phyloP scores from a whole-genome alignment of 148 eudicot species.

The Dianthus caryophyllus region DNA sequence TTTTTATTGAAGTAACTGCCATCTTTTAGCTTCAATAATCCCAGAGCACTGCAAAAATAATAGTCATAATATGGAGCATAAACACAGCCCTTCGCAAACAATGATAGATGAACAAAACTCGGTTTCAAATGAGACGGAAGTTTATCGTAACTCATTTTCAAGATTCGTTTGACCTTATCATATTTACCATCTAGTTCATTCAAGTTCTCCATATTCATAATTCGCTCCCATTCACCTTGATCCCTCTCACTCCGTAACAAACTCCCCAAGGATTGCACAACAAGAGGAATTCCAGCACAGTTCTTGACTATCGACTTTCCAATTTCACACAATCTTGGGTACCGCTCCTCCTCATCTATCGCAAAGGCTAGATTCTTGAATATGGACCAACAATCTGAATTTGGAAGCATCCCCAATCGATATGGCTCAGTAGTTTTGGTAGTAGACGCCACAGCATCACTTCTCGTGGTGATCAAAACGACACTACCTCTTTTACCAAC shows the following conservation, averaged over 20 bases:
- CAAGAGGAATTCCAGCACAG: constrained; percentile 41
- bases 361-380: neutral
- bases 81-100: neutral
- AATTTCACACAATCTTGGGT: constrained; percentile 2
- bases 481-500: constrained; percentile 15
- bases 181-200: neutral
- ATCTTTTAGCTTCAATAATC: constrained; percentile 11
- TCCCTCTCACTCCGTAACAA: constrained; percentile 16
- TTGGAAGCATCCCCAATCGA: neutral
- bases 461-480: constrained; percentile 28
- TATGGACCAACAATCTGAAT: constrained; percentile 9
- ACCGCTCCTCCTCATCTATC: neutral
- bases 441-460: constrained; percentile 17
- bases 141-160: constrained; percentile 22
- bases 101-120: constrained; percentile 15
- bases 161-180: constrained; percentile 1
- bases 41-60: constrained; percentile 23
- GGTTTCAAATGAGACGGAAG: constrained; percentile 26
- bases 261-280: constrained; percentile 30
- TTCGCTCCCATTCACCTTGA: constrained; percentile 23
- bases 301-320: constrained; percentile 27
- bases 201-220: constrained; percentile 13
- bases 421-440: neutral
- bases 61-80: neutral
- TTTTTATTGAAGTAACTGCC: neutral